These are phyloP conservation scores for Cytospora schulzeri DNA, from an alignment of 2,329 filamentous ascomycete genomes.

Conservation along the genomic window DNA sequence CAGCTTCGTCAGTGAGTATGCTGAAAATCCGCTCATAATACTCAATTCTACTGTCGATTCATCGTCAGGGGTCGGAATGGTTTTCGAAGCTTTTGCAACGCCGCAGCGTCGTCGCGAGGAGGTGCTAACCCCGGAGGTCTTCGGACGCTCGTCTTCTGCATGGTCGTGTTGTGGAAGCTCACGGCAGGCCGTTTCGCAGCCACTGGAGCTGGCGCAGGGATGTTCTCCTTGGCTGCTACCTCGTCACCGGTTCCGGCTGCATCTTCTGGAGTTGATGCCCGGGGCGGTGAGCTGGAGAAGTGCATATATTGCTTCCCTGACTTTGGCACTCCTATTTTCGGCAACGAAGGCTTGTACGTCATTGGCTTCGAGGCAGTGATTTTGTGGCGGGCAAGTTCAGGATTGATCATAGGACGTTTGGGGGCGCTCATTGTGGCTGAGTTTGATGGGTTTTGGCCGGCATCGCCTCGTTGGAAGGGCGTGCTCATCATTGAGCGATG, in stretches of 20 bases:
- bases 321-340: constrained; percentile 31
- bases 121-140: constrained; percentile 45
- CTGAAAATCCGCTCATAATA: no score
- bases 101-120: constrained; percentile 45
- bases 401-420: constrained; percentile 5
- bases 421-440: not conserved
- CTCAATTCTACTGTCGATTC: constrained; percentile 44
- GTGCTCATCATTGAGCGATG: not conserved
- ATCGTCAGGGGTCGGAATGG: constrained; percentile 62
- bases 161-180: constrained; percentile 56
- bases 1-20: not conserved
- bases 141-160: constrained; percentile 42
- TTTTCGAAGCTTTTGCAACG: constrained; percentile 53
- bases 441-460: not conserved
- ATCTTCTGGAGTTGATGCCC: constrained; percentile 32
- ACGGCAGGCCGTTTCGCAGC: constrained; percentile 44
- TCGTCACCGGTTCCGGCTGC: constrained; percentile 27
- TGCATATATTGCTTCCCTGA: constrained; percentile 53
- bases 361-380: constrained; percentile 42
- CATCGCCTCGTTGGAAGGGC: not conserved
- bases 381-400: constrained; percentile 40
- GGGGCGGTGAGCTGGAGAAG: constrained; percentile 60
- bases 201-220: constrained; percentile 32
- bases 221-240: constrained; percentile 30
- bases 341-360: constrained; percentile 36